phyloP scores from a whole-genome alignment of 192 early-diverging fungal genomes.

The Podila horticola region DNA sequence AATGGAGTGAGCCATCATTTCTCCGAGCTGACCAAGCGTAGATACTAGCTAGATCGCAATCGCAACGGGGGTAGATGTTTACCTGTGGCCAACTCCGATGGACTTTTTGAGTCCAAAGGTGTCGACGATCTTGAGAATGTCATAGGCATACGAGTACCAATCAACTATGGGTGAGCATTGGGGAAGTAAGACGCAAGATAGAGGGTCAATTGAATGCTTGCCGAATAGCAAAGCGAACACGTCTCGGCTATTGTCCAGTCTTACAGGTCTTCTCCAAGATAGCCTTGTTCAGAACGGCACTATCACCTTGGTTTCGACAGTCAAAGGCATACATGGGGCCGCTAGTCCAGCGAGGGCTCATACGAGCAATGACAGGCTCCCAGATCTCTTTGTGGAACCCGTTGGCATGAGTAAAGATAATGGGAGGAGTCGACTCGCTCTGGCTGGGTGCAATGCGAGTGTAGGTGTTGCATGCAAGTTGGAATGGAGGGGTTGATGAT shows the following conservation, averaged over 20 bases:
- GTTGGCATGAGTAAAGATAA: slow-evolving; percentile 68
- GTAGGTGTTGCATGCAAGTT: slow-evolving; percentile 38
- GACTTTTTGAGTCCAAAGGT: slow-evolving; percentile 40
- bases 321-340: slow-evolving; percentile 63
- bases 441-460: neutral
- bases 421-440: slow-evolving; percentile 2
- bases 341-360: slow-evolving; percentile 32
- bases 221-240: neutral
- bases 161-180: slow-evolving; percentile 28
- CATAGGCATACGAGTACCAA: slow-evolving; percentile 64
- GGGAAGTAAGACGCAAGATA: neutral
- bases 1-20: neutral
- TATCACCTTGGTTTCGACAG: slow-evolving; percentile 67
- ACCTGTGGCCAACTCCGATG: slow-evolving; percentile 72
- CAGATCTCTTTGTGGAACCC: slow-evolving; percentile 70
- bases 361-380: slow-evolving; percentile 57
- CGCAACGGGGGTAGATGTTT: slow-evolving; percentile 13
- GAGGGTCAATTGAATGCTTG: neutral
- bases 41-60: neutral
- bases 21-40: slow-evolving; percentile 17
- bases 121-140: slow-evolving; percentile 59
- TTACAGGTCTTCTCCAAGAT: slow-evolving; percentile 50
- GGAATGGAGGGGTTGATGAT: slow-evolving; percentile 17
- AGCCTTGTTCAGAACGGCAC: slow-evolving; percentile 60
- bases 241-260: neutral